These are phyloP conservation scores for Ganoderma multipileum DNA, from an alignment of 1,284 basidiomycete species.

Conservation along the genomic window DNA sequence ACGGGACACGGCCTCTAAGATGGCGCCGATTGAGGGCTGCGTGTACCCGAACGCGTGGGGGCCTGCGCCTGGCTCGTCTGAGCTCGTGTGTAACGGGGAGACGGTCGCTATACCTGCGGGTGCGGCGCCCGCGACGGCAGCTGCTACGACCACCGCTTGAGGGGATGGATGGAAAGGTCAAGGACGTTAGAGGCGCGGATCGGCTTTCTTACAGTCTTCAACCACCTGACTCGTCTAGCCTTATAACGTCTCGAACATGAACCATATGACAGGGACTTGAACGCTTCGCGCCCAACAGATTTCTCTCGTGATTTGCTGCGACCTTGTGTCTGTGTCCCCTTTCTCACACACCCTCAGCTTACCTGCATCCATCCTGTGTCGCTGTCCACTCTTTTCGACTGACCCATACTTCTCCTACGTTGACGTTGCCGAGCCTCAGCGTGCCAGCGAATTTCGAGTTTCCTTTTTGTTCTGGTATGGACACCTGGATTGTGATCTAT, in stretches of 20 bases:
- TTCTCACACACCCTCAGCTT: not conserved
- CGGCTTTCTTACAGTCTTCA: not conserved
- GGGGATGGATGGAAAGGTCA: not conserved
- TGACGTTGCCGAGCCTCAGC: not conserved
- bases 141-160: constrained; percentile 18
- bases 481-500: not conserved
- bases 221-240: not conserved
- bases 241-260: not conserved
- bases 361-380: not conserved
- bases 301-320: not conserved
- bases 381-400: not conserved
- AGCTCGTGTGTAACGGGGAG: constrained; percentile 33
- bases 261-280: not conserved
- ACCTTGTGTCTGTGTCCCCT: not conserved
- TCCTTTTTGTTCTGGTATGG: not conserved
- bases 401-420: not conserved
- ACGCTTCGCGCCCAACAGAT: not conserved
- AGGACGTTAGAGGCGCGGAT: not conserved
- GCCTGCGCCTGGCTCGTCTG: constrained; percentile 41
- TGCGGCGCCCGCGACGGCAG: constrained; percentile 1
- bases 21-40: constrained; percentile 64
- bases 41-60: constrained; percentile 68
- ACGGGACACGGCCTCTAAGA: constrained; percentile 57
- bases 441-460: too few species aligned
- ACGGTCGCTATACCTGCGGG: constrained; percentile 8